These are phyloP conservation scores for maize (Zea mays) DNA, from an alignment of 176 grass and related monocot genomes.

Conservation along the genomic window Zm-B73-REFERENCE-NAM-5.0 NC_050096.1:95764501-95765000, in stretches of 20 bases:
- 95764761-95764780: slow-evolving; percentile 82
- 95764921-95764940: too few relatives aligned
- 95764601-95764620: slow-evolving; percentile 46
- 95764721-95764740: slow-evolving; percentile 23
- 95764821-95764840: slow-evolving; percentile 95
- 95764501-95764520: slow-evolving; percentile 2
- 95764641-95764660: slow-evolving; percentile 67
- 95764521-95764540: background rate
- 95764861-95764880: slow-evolving; percentile 21
- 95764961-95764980: too few relatives aligned
- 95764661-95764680: slow-evolving; percentile 94
- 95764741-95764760: slow-evolving; percentile 20
- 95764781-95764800: slow-evolving; percentile 77
- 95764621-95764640: slow-evolving; percentile 52
- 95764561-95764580: background rate
- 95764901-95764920: too few relatives aligned
- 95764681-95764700: slow-evolving; percentile 60
- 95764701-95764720: background rate
- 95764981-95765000: too few relatives aligned
- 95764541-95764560: slow-evolving; percentile 20
- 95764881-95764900: slow-evolving; percentile 17
- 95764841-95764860: slow-evolving; percentile 12
- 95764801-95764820: slow-evolving; percentile 61
- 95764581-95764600: slow-evolving; percentile 20
- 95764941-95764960: too few relatives aligned